Conservation (phyloP, 345 rosid genomes). For the Streptanthus diversifolius region DNA sequence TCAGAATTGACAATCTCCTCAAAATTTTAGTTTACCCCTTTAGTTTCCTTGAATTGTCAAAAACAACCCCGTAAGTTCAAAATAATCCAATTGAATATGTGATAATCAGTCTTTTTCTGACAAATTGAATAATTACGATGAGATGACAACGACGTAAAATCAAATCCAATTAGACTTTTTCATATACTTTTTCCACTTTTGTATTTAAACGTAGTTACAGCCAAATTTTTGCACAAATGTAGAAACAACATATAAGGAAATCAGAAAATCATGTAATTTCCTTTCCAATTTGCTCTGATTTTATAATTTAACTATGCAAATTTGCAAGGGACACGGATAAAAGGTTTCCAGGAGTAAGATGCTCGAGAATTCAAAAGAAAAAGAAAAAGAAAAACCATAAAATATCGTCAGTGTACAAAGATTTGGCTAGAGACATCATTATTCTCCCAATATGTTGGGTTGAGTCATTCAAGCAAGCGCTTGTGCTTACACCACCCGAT, state of each 20-base stretch:
- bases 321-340: background rate
- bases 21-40: background rate
- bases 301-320: background rate
- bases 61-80: background rate
- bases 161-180: too few relatives aligned
- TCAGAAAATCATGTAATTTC: background rate
- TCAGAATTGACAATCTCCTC: background rate
- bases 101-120: background rate
- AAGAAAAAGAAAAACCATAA: background rate
- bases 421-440: background rate
- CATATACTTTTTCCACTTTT: too few relatives aligned
- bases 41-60: background rate
- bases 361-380: background rate
- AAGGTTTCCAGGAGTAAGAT: background rate
- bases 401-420: background rate
- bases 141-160: background rate
- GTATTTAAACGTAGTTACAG: background rate
- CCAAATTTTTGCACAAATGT: background rate
- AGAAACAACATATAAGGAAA: background rate
- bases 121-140: background rate
- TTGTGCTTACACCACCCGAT: constrained; percentile 86
- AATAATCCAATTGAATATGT: too few relatives aligned
- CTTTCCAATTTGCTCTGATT: background rate
- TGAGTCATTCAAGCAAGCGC: constrained; percentile 56
- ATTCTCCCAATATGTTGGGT: background rate